A percentile compares a stretch with the other conserved stretches of the same genome.
These are phyloP conservation scores for Boletus reticulatus DNA, from an alignment of 768 basidiomycete genomes.

Conservation along the genomic window DNA sequence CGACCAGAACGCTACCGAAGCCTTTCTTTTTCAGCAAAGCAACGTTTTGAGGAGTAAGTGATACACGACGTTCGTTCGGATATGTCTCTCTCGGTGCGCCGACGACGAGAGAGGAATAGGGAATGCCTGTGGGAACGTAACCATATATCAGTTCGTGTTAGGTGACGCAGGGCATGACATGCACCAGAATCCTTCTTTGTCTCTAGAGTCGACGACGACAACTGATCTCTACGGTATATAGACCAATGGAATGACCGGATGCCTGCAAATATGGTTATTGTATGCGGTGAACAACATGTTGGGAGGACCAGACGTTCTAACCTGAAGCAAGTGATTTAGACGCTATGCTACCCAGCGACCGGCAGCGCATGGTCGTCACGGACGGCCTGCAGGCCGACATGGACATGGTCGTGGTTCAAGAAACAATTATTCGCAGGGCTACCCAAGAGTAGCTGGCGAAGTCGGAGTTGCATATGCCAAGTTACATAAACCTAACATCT, in stretches of 20 bases:
- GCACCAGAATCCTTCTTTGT: constrained; percentile 27
- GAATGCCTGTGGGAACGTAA: constrained; percentile 38
- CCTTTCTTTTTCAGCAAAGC: constrained; percentile 79
- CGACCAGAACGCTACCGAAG: constrained; percentile 69
- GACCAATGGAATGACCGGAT: constrained; percentile 33
- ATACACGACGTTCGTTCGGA: constrained; percentile 76
- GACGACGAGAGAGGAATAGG: constrained; percentile 71
- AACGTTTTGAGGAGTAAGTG: constrained; percentile 79
- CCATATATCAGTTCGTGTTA: background rate
- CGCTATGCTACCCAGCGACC: constrained; percentile 15
- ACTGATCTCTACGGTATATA: constrained; percentile 23
- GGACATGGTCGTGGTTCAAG: constrained; percentile 29
- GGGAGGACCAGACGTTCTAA: constrained; percentile 7
- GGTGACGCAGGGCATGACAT: background rate
- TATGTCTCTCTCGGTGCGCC: constrained; percentile 78
- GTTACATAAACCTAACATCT: constrained; percentile 26
- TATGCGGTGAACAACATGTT: background rate
- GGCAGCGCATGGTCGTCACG: constrained; percentile 20
- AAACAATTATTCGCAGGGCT: constrained; percentile 16
- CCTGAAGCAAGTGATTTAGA: constrained; percentile 25
- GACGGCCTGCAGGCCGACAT: constrained; percentile 32
- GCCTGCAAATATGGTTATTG: constrained; percentile 14
- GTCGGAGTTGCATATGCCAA: constrained; percentile 7
- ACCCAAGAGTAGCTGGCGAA: background rate
- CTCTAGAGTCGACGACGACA: constrained; percentile 8